A percentile compares a stretch with the other conserved stretches of the same genome.
Conservation (phyloP, 257 asterid species). For the Nicotiana tomentosiformis region DNA sequence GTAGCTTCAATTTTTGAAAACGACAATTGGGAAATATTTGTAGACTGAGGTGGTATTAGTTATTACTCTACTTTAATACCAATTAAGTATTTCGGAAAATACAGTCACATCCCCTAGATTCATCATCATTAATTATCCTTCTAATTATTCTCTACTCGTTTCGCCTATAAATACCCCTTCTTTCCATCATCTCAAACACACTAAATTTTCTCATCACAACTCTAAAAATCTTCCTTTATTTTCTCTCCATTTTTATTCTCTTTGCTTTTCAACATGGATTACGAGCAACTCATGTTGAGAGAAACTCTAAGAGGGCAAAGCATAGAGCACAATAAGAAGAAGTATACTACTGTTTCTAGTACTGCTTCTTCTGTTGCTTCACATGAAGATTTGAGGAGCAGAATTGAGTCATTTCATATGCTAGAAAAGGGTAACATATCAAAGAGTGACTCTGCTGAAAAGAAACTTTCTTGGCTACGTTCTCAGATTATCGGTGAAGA, state of each 20-base stretch:
- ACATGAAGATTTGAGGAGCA: not conserved
- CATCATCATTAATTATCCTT: not conserved
- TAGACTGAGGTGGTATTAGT: too few relatives aligned
- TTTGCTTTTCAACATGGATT: not conserved
- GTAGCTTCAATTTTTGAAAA: too few relatives aligned
- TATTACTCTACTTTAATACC: too few relatives aligned
- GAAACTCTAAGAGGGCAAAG: not conserved
- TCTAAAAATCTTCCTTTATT: not conserved
- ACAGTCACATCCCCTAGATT: not conserved
- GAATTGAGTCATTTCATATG: slow-evolving; percentile 9
- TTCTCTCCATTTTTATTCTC: not conserved
- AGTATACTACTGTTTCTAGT: not conserved
- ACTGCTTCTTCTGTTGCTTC: not conserved
- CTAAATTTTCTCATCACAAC: not conserved
- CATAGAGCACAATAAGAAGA: not conserved
- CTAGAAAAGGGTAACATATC: slow-evolving; percentile 10
- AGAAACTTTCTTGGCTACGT: slow-evolving; percentile 53
- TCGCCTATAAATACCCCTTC: not conserved
- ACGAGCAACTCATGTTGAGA: not conserved
- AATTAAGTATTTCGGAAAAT: not conserved
- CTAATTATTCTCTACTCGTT: not conserved
- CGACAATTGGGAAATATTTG: too few relatives aligned
- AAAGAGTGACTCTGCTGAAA: slow-evolving; percentile 7
- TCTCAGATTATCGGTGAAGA: slow-evolving; percentile 51
- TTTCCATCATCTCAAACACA: not conserved